Evolutionary conservation across 331 rosid species (phyloP), one percentile per base, ranked within the genome.

Genomic region (Stylosanthes scabra): DNA sequence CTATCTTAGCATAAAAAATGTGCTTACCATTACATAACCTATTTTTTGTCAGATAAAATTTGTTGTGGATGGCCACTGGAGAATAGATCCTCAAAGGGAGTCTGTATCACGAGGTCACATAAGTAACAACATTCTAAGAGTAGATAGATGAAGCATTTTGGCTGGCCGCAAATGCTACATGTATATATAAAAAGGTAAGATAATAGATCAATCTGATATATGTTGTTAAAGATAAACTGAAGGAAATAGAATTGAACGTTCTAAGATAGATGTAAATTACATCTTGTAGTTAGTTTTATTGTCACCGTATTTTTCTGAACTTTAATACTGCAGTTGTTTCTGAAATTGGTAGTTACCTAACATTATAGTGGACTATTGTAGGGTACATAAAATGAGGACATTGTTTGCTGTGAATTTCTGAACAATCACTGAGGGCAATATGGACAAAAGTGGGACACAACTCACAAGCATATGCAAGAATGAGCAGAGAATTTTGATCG

Each of bases 41-140:
- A n/a, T 79, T 70, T 63, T 15, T 49, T 81, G 84, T n/a, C 85
- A 94, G 99, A 88, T 94, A 74, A 94, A 94, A 81, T 94, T 91
- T 78, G 80, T 94, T 66, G 92, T 91, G 45, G 97, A 94, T 85
- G 99, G 99, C 68, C 71, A 81, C 20, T 94, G 99, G 99, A 84
- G 28, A 74, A 49, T 82, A 78, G 97, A 94, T 83, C 91, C 96
- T 54, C 85, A 77, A 66, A 78, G 81, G 70, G 99, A 94, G 79
- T 73, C 94, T 0, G 72, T 82, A 16, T 66, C 84, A 72, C 83
- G 66, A 56, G 93, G 97, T 45, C 60, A 79, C 80, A 84, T 91
- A 76, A 78, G 84, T 63, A 94, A 94, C 88, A 94, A 94, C 83
- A 87, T 94, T 72, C 83, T 94, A 47, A 86, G 83, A 71, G 99